Conservation (phyloP, 495 filamentous ascomycete species). For the Penicillium paxilli region DNA sequence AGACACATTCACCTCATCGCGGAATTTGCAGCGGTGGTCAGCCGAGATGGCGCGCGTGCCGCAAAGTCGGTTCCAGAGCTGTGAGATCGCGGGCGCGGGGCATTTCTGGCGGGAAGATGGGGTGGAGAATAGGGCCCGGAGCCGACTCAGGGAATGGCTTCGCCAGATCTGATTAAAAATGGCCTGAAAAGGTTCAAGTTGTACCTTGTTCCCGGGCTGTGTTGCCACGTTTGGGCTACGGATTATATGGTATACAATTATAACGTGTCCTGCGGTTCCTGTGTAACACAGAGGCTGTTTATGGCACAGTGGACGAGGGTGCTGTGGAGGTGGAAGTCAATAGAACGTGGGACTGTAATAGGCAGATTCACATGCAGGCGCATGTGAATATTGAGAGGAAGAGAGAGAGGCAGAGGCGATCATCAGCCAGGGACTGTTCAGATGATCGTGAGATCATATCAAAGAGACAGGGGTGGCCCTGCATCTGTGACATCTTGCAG, state of each 20-base stretch:
- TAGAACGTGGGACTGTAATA: neutral
- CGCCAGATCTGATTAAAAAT: slow-evolving; percentile 12
- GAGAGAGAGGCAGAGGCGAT: no score
- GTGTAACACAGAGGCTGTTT: neutral
- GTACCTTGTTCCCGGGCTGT: neutral
- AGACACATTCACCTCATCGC: slow-evolving; percentile 68
- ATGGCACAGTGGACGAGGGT: no score
- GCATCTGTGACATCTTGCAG: no score
- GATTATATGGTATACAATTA: neutral
- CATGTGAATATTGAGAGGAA: slow-evolving; percentile 16
- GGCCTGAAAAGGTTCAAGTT: neutral
- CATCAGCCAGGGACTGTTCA: neutral
- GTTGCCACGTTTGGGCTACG: neutral
- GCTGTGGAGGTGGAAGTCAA: no score
- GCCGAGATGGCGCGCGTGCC: slow-evolving; percentile 48
- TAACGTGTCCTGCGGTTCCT: neutral
- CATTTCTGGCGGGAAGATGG: slow-evolving; percentile 82
- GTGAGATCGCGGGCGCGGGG: slow-evolving; percentile 67
- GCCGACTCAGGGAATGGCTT: slow-evolving; percentile 45
- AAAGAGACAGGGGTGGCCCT: neutral
- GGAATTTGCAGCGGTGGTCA: slow-evolving; percentile 70
- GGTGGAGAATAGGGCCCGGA: slow-evolving; percentile 54
- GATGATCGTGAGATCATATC: slow-evolving; percentile 20
- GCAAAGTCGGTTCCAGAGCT: slow-evolving; percentile 46
- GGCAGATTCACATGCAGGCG: slow-evolving; percentile 15